Evolutionary conservation across 2,329 filamentous ascomycete genomes (phyloP), one percentile per base, ranked within the genome.

Genomic region (Pyricularia sp.): DNA sequence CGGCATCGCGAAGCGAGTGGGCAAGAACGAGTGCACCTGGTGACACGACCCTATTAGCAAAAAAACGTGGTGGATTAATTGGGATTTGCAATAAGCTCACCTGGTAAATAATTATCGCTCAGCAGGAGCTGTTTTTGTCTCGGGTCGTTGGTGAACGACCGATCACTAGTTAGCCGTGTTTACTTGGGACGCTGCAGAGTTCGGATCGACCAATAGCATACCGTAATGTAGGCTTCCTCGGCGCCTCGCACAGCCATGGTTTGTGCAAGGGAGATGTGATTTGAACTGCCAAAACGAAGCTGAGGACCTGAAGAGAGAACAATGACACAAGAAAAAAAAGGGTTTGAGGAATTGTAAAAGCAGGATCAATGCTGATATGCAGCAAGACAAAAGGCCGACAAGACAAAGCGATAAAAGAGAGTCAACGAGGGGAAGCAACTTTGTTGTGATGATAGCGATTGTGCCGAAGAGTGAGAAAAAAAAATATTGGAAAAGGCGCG

Each of bases 21-120:
- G 93, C 94, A 72, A 99, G 88, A 65, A 99, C 94, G 74, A 95
- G 88, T 70, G 94, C 94, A 78, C 95, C 94, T 97, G 73, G 55
- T 72, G 65, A 72, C 26, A n/a, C 28, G 64, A 67, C 7, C 28
- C 7, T 50, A 69, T 72, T 71, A 73, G 72, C 68, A 68, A 65
- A 65, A n/a, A 36, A 67, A 68, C 25, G 68, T 70, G 69, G 69
- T 68, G 31, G 36, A 12, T 28, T 36, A 70, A 71, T 65, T 55
- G 68, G 23, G n/a, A 9, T 55, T 28, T 26, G n/a, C 36, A 4
- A 36, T 26, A 23, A 25, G 31, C 65, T 14, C 84, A 96, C 94
- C 94, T 78, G 95, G 94, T 67, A 99, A 87, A 80, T 99, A 99
- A 71, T 87, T 87, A 81, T 99, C 94, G 82, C 88, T 97, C 82